A percentile compares a stretch with the other conserved stretches of the same genome.
These are phyloP conservation scores for Delphinella strobiligena DNA, from an alignment of 2,329 filamentous ascomycete genomes.

Conservation along the genomic window DNA sequence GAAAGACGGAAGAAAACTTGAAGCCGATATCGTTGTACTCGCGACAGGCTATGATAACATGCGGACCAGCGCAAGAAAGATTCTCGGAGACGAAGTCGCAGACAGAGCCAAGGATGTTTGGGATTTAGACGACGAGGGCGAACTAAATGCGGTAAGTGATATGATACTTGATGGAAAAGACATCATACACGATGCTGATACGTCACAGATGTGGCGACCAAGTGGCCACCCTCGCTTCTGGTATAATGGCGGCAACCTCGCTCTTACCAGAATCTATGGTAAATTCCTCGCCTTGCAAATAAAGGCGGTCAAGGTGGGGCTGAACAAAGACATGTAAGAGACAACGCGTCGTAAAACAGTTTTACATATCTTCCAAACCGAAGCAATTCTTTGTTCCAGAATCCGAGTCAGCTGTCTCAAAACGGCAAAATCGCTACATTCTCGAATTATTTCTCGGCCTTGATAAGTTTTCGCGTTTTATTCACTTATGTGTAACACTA, in stretches of 20 bases:
- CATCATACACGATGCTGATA: background rate
- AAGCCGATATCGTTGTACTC: conserved; percentile 50
- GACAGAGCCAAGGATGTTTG: conserved; percentile 41
- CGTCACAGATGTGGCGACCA: conserved; percentile 25
- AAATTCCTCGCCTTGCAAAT: conserved; percentile 29
- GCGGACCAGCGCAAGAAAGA: conserved; percentile 47
- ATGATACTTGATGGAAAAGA: background rate
- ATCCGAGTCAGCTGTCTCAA: no score
- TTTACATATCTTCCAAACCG: no score
- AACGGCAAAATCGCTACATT: no score
- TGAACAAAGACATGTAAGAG: no score
- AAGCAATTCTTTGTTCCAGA: no score
- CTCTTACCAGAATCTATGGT: conserved; percentile 24
- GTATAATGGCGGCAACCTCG: conserved; percentile 28
- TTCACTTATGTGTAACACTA: background rate
- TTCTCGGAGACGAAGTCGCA: conserved; percentile 51
- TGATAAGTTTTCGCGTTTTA: no score
- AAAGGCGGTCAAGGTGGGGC: conserved; percentile 26
- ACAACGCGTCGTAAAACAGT: no score
- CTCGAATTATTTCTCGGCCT: no score
- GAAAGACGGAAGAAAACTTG: conserved; percentile 43
- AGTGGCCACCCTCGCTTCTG: conserved; percentile 28
- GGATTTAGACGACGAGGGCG: conserved; percentile 27
- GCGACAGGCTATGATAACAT: conserved; percentile 54
- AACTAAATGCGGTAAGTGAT: conserved; percentile 17